Evolutionary conservation across 2,329 filamentous ascomycete species (phyloP), one percentile per base, ranked within the genome.

Genomic region (Cladobotryum protrusum): DNA sequence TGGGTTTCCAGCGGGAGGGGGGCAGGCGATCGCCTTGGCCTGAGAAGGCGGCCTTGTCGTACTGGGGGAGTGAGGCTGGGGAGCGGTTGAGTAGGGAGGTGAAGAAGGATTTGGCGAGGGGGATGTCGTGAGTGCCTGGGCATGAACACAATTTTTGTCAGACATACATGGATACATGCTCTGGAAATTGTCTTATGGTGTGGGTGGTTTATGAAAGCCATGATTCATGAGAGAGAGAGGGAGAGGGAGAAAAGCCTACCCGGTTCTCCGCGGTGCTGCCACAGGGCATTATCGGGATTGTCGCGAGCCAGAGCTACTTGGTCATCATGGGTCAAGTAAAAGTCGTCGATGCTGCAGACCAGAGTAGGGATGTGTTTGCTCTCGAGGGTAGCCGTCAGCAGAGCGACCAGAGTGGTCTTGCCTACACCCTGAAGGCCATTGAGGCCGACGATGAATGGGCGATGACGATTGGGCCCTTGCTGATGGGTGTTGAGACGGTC

Each of bases 391-490:
- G 74, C 64, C 56, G 82, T 77, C 40, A 95, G 78, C 4, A 79
- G 75, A 35, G 76, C 76, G 35, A 91, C 90, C 60, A 96, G 78
- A 12, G 91, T 95, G 3, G 91, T 95, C 73, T 97, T 96, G 58
- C 92, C 92, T 35, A 88, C 86, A 53, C 92, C 92, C 70, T 96
- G 92, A 24, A 96, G 82, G 53, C 91, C 92, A 60, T 95, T 95
- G 60, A 97, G 78, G 43, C 90, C 92, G 55, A 96, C 77, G 65
- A 96, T 82, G 67, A 96, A 63, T 24, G 90, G 89, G 56, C 47
- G 47, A 63, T 50, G n/a, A 15, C 12, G 19, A 11, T 13, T 14
- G 24, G 41, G 19, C 11, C 11, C 11, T 19, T 50, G 47, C 53
- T 70, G 71, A 63, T 85, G 78, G 34, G 65, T 55, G 52, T 73